Percentiles rank a stretch among this genome's conserved stretches.
These are phyloP conservation scores for Penicillium cosmopolitanum DNA, from an alignment of 495 filamentous ascomycete genomes.

Conservation along the genomic window DNA sequence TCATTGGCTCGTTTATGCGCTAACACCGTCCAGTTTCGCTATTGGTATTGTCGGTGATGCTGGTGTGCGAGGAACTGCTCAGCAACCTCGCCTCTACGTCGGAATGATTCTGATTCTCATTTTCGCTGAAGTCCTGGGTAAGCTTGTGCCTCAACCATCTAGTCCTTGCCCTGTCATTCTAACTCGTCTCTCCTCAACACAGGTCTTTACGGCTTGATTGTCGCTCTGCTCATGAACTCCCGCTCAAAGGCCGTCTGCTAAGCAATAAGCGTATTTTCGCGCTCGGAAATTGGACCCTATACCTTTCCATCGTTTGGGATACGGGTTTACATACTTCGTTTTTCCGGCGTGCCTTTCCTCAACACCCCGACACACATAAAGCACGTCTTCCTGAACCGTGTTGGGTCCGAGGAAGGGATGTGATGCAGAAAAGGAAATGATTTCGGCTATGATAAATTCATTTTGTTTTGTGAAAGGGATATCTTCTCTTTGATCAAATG, in stretches of 20 bases:
- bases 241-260: slow-evolving; percentile 46
- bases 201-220: slow-evolving; percentile 98
- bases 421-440: slow-evolving; percentile 21
- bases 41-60: slow-evolving; percentile 99
- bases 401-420: slow-evolving; percentile 13
- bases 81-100: slow-evolving; percentile 96
- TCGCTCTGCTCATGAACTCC: slow-evolving; percentile 98
- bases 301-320: slow-evolving; percentile 2
- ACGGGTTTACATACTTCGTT: slow-evolving; percentile 7
- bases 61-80: slow-evolving; percentile 96
- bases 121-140: slow-evolving; percentile 99
- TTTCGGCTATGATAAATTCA: slow-evolving; percentile 30
- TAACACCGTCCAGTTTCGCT: slow-evolving; percentile 66
- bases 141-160: slow-evolving; percentile 29
- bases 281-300: slow-evolving; percentile 13
- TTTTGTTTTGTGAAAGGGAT: slow-evolving; percentile 23
- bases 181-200: slow-evolving; percentile 6
- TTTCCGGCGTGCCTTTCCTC: slow-evolving; percentile 15
- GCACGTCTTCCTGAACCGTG: slow-evolving; percentile 9
- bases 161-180: not conserved
- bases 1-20: not conserved
- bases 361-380: slow-evolving; percentile 17
- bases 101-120: slow-evolving; percentile 99
- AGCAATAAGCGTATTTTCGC: slow-evolving; percentile 21
- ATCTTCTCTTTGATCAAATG: slow-evolving; percentile 18